These are phyloP conservation scores for Leishmania mexicana DNA, from an alignment of 208 protist species.

Conservation along the genomic window DNA sequence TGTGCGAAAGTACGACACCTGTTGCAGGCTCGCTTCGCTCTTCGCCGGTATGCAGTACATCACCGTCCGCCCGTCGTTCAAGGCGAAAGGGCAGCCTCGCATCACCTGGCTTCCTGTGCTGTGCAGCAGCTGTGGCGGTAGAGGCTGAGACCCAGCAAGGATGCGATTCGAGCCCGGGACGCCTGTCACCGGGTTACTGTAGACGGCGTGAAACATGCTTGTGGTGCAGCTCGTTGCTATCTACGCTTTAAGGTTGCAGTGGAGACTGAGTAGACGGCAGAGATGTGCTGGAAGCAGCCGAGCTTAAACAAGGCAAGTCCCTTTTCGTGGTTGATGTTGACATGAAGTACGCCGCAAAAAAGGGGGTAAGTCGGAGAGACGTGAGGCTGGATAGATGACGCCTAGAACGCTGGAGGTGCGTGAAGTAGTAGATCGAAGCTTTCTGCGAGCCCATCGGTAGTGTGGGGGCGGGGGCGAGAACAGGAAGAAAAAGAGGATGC, in stretches of 20 bases:
- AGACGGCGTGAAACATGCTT: slow-evolving; percentile 15
- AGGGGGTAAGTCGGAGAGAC: background rate
- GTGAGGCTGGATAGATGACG: background rate
- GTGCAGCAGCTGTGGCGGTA: background rate
- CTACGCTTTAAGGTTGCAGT: background rate
- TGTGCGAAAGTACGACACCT: background rate
- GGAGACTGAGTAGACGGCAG: background rate
- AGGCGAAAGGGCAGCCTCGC: background rate
- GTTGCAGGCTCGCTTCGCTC: background rate
- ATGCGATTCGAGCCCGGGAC: background rate
- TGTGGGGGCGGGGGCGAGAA: background rate
- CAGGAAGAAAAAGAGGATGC: background rate
- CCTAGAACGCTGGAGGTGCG: background rate
- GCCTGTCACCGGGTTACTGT: background rate
- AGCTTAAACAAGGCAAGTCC: background rate
- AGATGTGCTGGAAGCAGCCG: background rate
- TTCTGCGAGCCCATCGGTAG: background rate
- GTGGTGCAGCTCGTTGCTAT: background rate
- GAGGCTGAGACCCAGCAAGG: too few relatives aligned
- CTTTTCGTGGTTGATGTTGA: background rate
- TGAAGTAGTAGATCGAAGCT: background rate
- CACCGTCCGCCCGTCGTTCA: background rate
- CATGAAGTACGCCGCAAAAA: background rate
- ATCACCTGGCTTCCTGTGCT: background rate
- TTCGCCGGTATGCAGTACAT: background rate